phyloP scores from a whole-genome alignment of 106 monocot genomes.

The Alisma plantagoaquatica region DNA sequence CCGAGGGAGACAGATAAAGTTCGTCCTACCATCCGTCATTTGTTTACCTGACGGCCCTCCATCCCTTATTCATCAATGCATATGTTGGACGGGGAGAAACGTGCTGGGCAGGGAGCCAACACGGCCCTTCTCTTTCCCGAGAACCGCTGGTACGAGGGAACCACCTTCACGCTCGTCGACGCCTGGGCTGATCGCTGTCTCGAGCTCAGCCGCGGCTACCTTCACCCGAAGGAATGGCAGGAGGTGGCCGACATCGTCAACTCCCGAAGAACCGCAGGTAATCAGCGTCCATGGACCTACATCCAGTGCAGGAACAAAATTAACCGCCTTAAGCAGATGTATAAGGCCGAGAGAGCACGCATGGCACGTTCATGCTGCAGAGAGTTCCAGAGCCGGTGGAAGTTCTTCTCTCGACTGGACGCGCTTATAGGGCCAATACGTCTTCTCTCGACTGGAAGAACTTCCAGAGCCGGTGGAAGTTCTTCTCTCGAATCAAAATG shows the following conservation, averaged over 20 bases:
- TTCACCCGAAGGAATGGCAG: conserved; percentile 84
- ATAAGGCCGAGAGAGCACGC: conserved; percentile 58
- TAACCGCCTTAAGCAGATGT: conserved; percentile 88
- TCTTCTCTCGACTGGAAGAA: too few relatives aligned
- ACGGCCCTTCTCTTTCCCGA: conserved; percentile 65
- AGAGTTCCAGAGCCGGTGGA: conserved; percentile 41
- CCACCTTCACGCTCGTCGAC: conserved; percentile 60
- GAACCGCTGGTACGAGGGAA: conserved; percentile 90
- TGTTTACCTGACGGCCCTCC: too few relatives aligned
- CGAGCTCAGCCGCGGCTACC: conserved; percentile 71
- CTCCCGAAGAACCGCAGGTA: conserved; percentile 32
- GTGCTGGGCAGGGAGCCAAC: too few relatives aligned
- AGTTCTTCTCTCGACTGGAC: conserved; percentile 61
- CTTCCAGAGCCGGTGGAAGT: too few relatives aligned
- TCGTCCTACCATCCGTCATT: too few relatives aligned
- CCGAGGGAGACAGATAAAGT: too few relatives aligned
- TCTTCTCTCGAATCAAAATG: too few relatives aligned
- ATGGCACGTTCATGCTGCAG: too few relatives aligned
- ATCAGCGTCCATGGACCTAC: conserved; percentile 58
- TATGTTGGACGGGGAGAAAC: too few relatives aligned
- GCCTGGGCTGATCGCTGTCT: conserved; percentile 78
- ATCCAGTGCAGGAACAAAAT: conserved; percentile 86
- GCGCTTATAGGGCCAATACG: conserved; percentile 47
- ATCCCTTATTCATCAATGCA: too few relatives aligned
- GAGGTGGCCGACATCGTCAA: conserved; percentile 89